Evolutionary conservation across 2,329 filamentous ascomycete genomes (phyloP).

Genomic region (Phialophora tarda): DNA sequence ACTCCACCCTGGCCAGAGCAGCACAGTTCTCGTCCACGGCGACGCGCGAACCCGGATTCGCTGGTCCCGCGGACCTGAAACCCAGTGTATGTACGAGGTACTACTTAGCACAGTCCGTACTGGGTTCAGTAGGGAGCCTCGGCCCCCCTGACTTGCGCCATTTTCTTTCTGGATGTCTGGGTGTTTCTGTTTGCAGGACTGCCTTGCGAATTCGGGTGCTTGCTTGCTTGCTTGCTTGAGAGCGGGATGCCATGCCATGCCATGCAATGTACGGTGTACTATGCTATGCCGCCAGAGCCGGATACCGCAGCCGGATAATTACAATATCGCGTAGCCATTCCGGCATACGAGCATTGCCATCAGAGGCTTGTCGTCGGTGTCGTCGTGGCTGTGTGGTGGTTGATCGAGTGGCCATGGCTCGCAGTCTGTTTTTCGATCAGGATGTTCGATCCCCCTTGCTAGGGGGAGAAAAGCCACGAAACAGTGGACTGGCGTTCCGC

Average conservation of each 20-base stretch:
- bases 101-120: neutral
- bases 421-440: neutral
- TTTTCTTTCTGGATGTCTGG: constrained; percentile 12
- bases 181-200: neutral
- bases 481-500: too few species aligned
- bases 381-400: neutral
- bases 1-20: neutral
- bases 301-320: neutral
- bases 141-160: constrained; percentile 3
- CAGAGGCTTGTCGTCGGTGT: neutral
- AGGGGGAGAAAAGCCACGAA: neutral
- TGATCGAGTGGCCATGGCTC: neutral
- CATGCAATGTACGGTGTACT: neutral
- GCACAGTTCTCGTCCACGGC: neutral
- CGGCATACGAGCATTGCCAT: neutral
- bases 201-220: neutral
- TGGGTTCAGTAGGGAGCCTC: neutral
- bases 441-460: neutral
- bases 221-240: too few species aligned
- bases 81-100: neutral
- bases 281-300: neutral
- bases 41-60: neutral
- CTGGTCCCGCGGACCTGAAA: neutral
- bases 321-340: neutral
- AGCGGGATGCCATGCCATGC: neutral